Conservation (phyloP, 306 rosid genomes). For the Clitoria ternatea region DNA sequence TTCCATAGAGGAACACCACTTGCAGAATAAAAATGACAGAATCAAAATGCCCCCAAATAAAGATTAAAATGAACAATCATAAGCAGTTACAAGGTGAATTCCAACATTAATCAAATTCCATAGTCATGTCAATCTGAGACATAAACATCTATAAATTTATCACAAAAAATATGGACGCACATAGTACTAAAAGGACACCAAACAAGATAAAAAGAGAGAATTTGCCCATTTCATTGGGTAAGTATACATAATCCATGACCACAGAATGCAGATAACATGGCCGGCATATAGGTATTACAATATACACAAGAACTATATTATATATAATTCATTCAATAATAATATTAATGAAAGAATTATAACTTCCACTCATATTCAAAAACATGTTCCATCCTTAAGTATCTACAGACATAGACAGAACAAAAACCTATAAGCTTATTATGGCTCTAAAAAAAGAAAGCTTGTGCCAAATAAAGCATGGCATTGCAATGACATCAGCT, state of each 20-base stretch:
- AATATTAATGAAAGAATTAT: not conserved
- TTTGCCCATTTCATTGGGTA: not conserved
- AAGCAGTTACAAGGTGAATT: not conserved
- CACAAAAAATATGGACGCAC: not conserved
- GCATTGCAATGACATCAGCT: slow-evolving; percentile 17
- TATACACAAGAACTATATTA: not conserved
- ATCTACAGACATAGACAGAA: not conserved
- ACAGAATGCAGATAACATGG: not conserved
- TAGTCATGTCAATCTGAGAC: not conserved
- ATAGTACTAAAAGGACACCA: not conserved
- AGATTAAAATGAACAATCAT: not conserved
- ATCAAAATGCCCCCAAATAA: not conserved
- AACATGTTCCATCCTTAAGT: not conserved
- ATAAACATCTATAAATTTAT: not conserved
- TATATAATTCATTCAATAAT: not conserved
- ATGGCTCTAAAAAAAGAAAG: not conserved
- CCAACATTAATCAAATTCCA: not conserved
- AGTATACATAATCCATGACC: not conserved
- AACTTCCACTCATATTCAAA: not conserved
- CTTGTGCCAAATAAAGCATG: slow-evolving; percentile 6
- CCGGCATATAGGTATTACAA: not conserved
- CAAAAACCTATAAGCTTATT: slow-evolving; percentile 8
- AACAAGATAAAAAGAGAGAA: not conserved
- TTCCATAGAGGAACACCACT: not conserved
- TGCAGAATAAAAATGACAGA: not conserved